These are phyloP conservation scores for Piromyces finnis DNA, from an alignment of 192 early-diverging fungal species.

Conservation along the genomic window DNA sequence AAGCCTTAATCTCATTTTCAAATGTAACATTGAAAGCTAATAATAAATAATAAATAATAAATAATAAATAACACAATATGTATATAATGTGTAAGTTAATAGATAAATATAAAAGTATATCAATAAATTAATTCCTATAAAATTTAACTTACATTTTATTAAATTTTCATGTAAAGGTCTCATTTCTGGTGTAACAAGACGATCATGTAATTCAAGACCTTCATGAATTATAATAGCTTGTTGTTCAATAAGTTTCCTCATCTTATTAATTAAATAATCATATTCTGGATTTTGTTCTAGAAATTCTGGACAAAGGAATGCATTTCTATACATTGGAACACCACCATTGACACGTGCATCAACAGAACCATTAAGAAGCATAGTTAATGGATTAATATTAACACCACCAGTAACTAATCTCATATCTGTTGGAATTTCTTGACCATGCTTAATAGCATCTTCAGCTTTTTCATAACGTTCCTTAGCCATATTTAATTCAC, in stretches of 20 bases:
- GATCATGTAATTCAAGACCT: conserved; percentile 29
- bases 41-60: too few relatives aligned
- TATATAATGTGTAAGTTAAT: too few relatives aligned
- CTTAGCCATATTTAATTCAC: conserved; percentile 22
- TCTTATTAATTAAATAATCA: conserved; percentile 14
- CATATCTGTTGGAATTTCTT: background rate
- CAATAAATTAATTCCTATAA: too few relatives aligned
- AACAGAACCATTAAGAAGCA: conserved; percentile 64
- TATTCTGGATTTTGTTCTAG: conserved; percentile 17
- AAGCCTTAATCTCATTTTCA: background rate
- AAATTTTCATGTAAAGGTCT: conserved; percentile 46
- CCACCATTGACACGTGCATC: conserved; percentile 75
- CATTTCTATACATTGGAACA: conserved; percentile 51
- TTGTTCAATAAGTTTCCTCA: conserved; percentile 38
- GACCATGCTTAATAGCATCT: background rate
- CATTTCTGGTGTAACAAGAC: conserved; percentile 43
- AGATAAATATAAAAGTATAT: too few relatives aligned
- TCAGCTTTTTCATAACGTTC: conserved; percentile 4
- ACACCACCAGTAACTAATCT: background rate
- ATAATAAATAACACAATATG: too few relatives aligned
- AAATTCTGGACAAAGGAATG: conserved; percentile 35
- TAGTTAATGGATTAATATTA: conserved; percentile 54
- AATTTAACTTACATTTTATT: conserved; percentile 28
- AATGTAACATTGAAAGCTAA: background rate
- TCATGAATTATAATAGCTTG: conserved; percentile 20